A percentile compares a stretch with the other conserved stretches of the same genome.
Evolutionary conservation across 306 rosid genomes (phyloP).

Genomic region (Citrullus colocynthis): DNA sequence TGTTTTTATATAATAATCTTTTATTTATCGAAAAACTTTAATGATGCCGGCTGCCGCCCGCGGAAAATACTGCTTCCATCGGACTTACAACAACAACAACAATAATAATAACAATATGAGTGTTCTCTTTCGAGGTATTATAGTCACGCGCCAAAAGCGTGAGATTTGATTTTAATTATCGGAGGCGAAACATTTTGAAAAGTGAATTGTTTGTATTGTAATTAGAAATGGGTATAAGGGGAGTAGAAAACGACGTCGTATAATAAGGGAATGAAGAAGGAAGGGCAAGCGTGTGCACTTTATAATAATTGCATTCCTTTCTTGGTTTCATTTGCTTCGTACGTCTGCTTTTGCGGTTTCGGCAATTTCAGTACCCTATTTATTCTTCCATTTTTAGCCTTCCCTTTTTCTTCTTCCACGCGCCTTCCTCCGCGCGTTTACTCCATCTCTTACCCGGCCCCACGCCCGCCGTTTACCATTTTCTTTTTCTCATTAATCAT

Average conservation of each 20-base stretch:
- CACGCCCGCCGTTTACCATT: neutral
- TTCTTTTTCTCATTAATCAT: neutral
- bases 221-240: no score
- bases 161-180: no score
- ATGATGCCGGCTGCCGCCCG: neutral
- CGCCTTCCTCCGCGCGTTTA: neutral
- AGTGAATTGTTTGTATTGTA: no score
- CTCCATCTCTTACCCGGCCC: neutral
- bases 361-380: neutral
- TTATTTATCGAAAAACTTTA: neutral
- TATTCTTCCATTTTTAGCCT: neutral
- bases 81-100: neutral
- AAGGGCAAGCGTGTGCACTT: neutral
- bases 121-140: neutral
- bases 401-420: neutral
- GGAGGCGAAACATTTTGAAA: no score
- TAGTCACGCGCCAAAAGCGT: constrained; percentile 1
- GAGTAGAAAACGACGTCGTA: neutral
- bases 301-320: constrained; percentile 1
- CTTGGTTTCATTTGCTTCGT: neutral
- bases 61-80: neutral
- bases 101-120: no score
- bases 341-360: constrained; percentile 3
- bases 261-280: neutral
- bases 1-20: neutral